These are phyloP conservation scores for Tuctoria greenei DNA, from an alignment of 176 grass and related monocot genomes.

Conservation along the genomic window DNA sequence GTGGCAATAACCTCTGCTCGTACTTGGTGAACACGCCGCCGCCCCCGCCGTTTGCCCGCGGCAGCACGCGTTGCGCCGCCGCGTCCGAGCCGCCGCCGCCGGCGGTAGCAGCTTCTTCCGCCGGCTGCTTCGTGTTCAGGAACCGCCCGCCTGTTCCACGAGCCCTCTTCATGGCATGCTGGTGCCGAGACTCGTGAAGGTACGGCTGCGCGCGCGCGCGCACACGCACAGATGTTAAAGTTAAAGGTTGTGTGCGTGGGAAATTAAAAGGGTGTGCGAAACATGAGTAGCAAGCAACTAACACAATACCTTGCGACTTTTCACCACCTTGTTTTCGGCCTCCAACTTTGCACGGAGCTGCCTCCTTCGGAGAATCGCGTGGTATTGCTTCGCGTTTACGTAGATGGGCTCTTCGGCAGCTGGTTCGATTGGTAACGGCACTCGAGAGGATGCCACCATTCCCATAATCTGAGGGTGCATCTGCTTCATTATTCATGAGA, in stretches of 20 bases:
- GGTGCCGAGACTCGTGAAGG: conserved; percentile 86
- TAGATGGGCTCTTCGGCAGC: conserved; percentile 88
- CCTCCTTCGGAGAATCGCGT: conserved; percentile 88
- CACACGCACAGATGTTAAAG: conserved; percentile 5
- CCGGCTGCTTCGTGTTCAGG: conserved; percentile 83
- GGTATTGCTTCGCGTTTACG: conserved; percentile 92
- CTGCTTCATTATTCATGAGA: conserved; percentile 41
- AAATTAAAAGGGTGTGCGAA: neutral
- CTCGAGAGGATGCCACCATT: conserved; percentile 53
- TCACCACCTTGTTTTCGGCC: conserved; percentile 95
- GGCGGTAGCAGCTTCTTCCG: conserved; percentile 31
- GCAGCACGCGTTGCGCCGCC: neutral
- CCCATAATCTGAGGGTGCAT: conserved; percentile 73
- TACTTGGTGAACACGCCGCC: too few relatives aligned
- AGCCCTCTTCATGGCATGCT: conserved; percentile 90
- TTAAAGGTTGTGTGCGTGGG: neutral
- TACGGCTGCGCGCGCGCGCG: too few relatives aligned
- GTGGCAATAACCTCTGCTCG: too few relatives aligned
- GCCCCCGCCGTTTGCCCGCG: conserved; percentile 1
- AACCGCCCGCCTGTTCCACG: conserved; percentile 89
- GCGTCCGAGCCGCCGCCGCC: neutral
- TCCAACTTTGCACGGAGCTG: conserved; percentile 83
- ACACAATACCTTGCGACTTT: conserved; percentile 85
- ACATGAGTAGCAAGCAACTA: too few relatives aligned
- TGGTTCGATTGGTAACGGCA: conserved; percentile 71